Base-by-base conservation (phyloP, 306 rosid species). In the Begonia masoniana region DNA sequence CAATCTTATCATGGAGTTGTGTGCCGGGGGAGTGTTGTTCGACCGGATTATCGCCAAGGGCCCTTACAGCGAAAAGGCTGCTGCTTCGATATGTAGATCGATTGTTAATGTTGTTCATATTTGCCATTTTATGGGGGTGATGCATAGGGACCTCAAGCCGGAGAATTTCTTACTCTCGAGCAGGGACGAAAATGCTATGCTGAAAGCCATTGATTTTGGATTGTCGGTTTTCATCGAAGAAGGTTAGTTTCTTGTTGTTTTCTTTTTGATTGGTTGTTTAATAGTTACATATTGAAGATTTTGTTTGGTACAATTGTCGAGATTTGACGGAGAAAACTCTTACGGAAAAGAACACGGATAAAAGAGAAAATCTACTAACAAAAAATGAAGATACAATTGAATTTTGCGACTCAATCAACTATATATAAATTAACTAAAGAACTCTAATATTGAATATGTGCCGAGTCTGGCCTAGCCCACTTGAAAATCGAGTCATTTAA, bases 121-220 rank as follows among this genome's bases (percentile, higher is more conserved):
- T 47, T 84, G 97, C 56, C 88, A 84, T 73, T 88, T 84, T 43
- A 84, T 88, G 97, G 97, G 97, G 9, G 95, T 88, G 46, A 84
- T 88, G 88, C 97, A 88, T 54, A 74, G 95, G 67, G 97, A 88
- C 68, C 74, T 88, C 41, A 84, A 88, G 74, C 97, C 97, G 3
- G 95, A 88, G 79, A 88, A 88, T 78, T 88, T 88, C 80, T 74
- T 88, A 75, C 68, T 84, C 2, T 78, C 97, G 42, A 70, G 88
- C 70, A 84, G 76, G 73, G 82, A 79, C 50, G 86, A 79, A 45
- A 72, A 61, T 66, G 82, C 93, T 19, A 72, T 66, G 70, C 68
- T 88, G 54, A 88, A 88, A 72, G 93, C 84, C 31, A 84, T 93
- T 5, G 97, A 84, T 79, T 88, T 88, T 57, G 97, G 97, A 50